These are phyloP conservation scores for Forsythia suspensa DNA, from an alignment of 257 asterid genomes.

Conservation along the genomic window DNA sequence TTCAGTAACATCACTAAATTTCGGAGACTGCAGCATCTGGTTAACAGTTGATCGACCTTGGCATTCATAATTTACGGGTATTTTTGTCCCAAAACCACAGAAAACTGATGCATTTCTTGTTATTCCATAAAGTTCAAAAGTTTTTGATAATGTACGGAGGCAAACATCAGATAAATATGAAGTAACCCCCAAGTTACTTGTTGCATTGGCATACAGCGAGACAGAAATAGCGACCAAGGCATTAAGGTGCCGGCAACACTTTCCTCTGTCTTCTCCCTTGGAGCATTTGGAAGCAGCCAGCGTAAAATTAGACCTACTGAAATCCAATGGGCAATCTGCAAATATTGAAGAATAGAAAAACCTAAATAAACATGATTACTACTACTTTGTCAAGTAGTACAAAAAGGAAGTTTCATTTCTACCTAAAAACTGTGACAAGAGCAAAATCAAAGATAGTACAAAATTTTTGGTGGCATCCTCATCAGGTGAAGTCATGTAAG, in stretches of 20 bases:
- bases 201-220: slow-evolving; percentile 70
- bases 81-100: slow-evolving; percentile 89
- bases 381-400: background rate
- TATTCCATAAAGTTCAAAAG: slow-evolving; percentile 73
- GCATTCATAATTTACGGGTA: slow-evolving; percentile 78
- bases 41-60: slow-evolving; percentile 70
- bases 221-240: slow-evolving; percentile 77
- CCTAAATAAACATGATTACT: background rate
- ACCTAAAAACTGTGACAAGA: too few species aligned
- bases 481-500: background rate
- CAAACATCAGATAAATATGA: slow-evolving; percentile 58
- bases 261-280: slow-evolving; percentile 54
- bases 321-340: slow-evolving; percentile 92
- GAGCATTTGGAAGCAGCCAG: slow-evolving; percentile 81
- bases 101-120: slow-evolving; percentile 56
- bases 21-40: slow-evolving; percentile 76
- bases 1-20: slow-evolving; percentile 51
- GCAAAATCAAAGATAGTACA: too few species aligned
- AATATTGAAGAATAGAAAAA: slow-evolving; percentile 15
- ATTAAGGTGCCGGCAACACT: slow-evolving; percentile 90
- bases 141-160: slow-evolving; percentile 55
- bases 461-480: background rate
- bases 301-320: slow-evolving; percentile 71
- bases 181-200: slow-evolving; percentile 68
- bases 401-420: background rate